phyloP scores from a whole-genome alignment of 306 rosid genomes.

The Phaseolus lunatus region DNA sequence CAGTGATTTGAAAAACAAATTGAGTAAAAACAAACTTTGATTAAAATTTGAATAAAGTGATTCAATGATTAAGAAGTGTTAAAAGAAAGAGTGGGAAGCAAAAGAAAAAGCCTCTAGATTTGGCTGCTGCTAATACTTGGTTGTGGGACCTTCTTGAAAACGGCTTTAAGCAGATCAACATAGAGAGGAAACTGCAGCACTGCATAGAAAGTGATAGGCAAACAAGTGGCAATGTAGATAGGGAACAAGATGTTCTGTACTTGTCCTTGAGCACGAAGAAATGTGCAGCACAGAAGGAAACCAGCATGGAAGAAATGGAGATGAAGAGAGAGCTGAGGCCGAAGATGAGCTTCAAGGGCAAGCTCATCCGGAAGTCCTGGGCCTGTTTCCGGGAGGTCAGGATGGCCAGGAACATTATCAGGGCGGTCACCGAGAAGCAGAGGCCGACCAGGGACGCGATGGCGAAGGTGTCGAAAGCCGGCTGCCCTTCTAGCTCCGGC shows the following conservation, averaged over 20 bases:
- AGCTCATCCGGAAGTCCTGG: conserved; percentile 47
- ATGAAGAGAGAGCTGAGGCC: conserved; percentile 60
- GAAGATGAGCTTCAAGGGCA: conserved; percentile 54
- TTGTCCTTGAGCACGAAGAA: conserved; percentile 51
- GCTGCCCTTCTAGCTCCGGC: conserved; percentile 45
- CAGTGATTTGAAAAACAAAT: no score
- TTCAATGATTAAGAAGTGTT: no score
- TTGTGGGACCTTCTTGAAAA: conserved; percentile 23
- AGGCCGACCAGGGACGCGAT: conserved; percentile 53
- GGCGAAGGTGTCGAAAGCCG: conserved; percentile 50
- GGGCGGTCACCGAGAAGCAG: conserved; percentile 56
- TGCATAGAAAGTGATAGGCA: conserved; percentile 55
- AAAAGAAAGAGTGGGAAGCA: no score
- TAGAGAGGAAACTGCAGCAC: conserved; percentile 59
- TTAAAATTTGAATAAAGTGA: no score
- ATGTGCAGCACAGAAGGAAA: conserved; percentile 60
- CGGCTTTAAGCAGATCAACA: conserved; percentile 55
- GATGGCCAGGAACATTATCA: conserved; percentile 66
- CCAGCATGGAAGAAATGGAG: conserved; percentile 54
- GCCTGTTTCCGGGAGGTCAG: conserved; percentile 54
- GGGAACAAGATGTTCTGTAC: conserved; percentile 41
- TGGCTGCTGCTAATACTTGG: conserved; percentile 16
- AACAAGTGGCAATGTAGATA: conserved; percentile 48
- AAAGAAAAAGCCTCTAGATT: not conserved
- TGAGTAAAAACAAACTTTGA: no score